Evolutionary conservation across 2,329 filamentous ascomycete genomes (phyloP).

Genomic region (Diaporthe vexans): DNA sequence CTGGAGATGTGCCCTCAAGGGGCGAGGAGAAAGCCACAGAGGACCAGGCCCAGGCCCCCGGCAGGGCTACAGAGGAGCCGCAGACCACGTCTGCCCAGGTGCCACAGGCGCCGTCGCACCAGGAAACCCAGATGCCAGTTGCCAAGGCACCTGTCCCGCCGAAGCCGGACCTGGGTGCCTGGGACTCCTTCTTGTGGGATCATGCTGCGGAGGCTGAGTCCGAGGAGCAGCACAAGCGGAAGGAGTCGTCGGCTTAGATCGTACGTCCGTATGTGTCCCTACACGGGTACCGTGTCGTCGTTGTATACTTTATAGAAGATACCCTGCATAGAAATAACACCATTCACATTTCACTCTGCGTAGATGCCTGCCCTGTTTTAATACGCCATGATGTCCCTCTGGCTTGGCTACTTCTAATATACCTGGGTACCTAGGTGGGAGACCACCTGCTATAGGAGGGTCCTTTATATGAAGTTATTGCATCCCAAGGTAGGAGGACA

Average conservation of each 20-base stretch:
- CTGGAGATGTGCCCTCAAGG: background rate
- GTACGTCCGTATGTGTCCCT: background rate
- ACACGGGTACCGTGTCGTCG: background rate
- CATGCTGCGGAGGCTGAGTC: background rate
- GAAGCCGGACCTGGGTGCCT: constrained; percentile 16
- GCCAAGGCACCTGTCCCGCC: background rate
- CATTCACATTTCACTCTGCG: constrained; percentile 41
- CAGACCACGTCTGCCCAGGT: background rate
- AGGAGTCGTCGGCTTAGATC: background rate
- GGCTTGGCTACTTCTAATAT: no score
- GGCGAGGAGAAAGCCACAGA: background rate
- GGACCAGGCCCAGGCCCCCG: background rate
- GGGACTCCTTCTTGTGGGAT: constrained; percentile 30
- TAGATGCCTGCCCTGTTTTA: background rate
- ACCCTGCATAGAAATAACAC: constrained; percentile 31
- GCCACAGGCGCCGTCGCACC: background rate
- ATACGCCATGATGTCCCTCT: no score
- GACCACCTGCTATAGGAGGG: no score
- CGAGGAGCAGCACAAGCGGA: background rate
- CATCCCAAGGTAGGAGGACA: no score
- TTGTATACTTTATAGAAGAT: constrained; percentile 20
- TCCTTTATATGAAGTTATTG: no score
- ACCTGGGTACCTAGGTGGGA: no score
- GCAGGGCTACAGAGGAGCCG: background rate
- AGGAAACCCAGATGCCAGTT: constrained; percentile 1